These are phyloP conservation scores for Coemansia reversa DNA, from an alignment of 192 early-diverging fungal genomes.

Conservation along the genomic window DNA sequence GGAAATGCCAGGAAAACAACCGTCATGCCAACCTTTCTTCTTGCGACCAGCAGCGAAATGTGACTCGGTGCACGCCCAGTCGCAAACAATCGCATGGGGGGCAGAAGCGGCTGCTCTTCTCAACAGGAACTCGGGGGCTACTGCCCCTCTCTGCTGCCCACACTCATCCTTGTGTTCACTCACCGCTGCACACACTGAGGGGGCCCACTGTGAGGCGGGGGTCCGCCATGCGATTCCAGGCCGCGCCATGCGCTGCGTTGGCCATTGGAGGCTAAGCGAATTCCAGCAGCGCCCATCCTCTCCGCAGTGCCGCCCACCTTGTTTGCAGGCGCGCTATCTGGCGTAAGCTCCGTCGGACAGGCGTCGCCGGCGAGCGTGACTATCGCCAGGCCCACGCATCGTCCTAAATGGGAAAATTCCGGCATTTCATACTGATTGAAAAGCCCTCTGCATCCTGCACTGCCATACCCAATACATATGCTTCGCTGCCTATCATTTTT, in stretches of 20 bases:
- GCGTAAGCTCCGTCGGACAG: background rate
- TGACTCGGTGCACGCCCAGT: conserved; percentile 11
- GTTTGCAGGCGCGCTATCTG: background rate
- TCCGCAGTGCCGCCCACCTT: background rate
- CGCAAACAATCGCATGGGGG: conserved; percentile 4
- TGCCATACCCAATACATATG: background rate
- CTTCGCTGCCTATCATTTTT: background rate
- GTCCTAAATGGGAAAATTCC: background rate
- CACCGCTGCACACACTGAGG: background rate
- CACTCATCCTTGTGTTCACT: background rate
- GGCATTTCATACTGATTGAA: background rate
- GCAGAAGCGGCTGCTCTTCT: conserved; percentile 2
- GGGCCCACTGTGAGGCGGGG: background rate
- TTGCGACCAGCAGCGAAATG: background rate
- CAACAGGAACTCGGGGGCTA: conserved; percentile 2
- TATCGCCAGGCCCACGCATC: background rate
- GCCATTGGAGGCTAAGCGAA: conserved; percentile 8
- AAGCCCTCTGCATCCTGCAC: background rate
- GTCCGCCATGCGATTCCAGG: conserved; percentile 8
- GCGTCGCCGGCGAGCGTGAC: background rate
- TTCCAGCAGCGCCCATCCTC: background rate
- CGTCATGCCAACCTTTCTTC: background rate
- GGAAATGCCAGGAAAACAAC: conserved; percentile 12
- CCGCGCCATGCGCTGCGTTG: conserved; percentile 14
- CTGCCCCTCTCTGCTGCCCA: background rate